A percentile compares a stretch with the other conserved stretches of the same genome.
phyloP scores from a whole-genome alignment of 257 asterid species.

The Solanum sitiens region DNA sequence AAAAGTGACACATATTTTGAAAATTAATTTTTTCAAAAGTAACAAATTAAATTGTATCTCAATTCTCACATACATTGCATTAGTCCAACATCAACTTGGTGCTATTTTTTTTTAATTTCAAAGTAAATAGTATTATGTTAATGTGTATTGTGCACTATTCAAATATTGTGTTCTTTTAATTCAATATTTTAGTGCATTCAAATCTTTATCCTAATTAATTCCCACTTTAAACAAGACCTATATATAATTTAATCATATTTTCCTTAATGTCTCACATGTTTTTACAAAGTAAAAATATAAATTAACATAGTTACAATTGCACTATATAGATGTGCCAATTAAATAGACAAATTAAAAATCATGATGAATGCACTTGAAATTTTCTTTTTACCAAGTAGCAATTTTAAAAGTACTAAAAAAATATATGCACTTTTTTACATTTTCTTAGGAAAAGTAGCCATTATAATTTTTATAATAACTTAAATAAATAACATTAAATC shows the following conservation, averaged over 20 bases:
- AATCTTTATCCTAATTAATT: background rate
- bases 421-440: background rate
- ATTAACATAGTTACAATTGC: background rate
- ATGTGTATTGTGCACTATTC: background rate
- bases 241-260: background rate
- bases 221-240: background rate
- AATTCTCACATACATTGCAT: background rate
- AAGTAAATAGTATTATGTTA: background rate
- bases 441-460: conserved; percentile 24
- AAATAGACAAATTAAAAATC: background rate
- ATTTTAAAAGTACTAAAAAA: background rate
- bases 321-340: background rate
- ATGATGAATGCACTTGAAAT: background rate
- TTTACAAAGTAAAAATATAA: background rate
- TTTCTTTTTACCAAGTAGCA: conserved; percentile 26
- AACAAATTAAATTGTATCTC: background rate
- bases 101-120: background rate
- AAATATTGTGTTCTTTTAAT: background rate
- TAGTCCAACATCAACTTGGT: background rate
- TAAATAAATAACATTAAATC: background rate
- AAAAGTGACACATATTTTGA: background rate
- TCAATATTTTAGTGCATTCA: background rate
- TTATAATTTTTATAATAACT: background rate
- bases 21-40: background rate
- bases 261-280: background rate